These are phyloP conservation scores for Boletus sp. DNA, from an alignment of 768 basidiomycete species.

Conservation along the genomic window DNA sequence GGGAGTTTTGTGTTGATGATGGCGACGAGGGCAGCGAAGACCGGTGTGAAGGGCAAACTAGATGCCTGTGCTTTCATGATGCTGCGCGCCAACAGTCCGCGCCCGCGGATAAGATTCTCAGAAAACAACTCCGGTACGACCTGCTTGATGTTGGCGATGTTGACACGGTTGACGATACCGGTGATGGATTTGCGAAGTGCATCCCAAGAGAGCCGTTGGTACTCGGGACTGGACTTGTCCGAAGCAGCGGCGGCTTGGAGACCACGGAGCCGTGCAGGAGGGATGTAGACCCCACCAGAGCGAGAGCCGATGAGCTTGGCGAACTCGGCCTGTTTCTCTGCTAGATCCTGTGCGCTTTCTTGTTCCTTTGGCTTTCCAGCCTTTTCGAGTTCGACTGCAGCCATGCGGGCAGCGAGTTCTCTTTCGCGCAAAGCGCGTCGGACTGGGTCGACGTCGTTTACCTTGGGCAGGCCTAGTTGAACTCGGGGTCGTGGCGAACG, in stretches of 20 bases:
- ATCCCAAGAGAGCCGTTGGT: slow-evolving; percentile 96
- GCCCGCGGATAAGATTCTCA: slow-evolving; percentile 91
- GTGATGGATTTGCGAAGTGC: slow-evolving; percentile 96
- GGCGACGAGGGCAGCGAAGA: slow-evolving; percentile 90
- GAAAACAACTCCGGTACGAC: slow-evolving; percentile 87
- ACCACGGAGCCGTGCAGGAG: slow-evolving; percentile 88
- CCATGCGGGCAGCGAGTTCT: slow-evolving; percentile 68
- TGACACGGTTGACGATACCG: slow-evolving; percentile 99
- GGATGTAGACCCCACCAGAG: slow-evolving; percentile 95
- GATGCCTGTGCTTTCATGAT: slow-evolving; percentile 98
- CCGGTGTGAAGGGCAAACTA: slow-evolving; percentile 96
- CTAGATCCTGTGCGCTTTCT: slow-evolving; percentile 40
- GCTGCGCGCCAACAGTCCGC: slow-evolving; percentile 89
- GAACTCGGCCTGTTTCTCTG: slow-evolving; percentile 83
- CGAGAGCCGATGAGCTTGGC: slow-evolving; percentile 78
- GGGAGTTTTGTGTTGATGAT: slow-evolving; percentile 98
- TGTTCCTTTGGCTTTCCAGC: slow-evolving; percentile 50
- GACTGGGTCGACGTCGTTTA: slow-evolving; percentile 73
- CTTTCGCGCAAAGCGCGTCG: slow-evolving; percentile 75
- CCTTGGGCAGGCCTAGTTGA: slow-evolving; percentile 42
- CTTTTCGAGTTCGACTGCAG: slow-evolving; percentile 65
- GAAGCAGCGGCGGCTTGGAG: slow-evolving; percentile 78
- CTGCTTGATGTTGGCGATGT: slow-evolving; percentile 92
- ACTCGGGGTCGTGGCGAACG: slow-evolving; percentile 33
- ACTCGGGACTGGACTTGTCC: slow-evolving; percentile 85